Evolutionary conservation across 768 basidiomycete species (phyloP), one percentile per base, ranked within the genome.

Genomic region (Paxillus involutus): DNA sequence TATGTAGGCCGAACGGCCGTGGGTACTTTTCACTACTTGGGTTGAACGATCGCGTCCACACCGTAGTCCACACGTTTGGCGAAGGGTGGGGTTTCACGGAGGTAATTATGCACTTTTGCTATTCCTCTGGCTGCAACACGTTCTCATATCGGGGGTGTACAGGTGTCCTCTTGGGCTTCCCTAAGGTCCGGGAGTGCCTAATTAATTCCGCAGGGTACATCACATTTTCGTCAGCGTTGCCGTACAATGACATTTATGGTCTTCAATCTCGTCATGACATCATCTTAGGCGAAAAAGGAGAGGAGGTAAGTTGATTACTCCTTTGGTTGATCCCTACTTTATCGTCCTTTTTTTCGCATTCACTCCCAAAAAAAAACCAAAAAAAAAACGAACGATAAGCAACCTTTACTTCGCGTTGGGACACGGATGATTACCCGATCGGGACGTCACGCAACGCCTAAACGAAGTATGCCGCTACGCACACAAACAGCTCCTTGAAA

Each of bases 61-160:
- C 80, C 5, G 69, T 75, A 24, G 57, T 84, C 16, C 79, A 81
- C 62, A 82, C 81, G 0, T 82, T 84, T 56, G 77, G 81, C 7
- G 84, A 85, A 57, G 64, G 39, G 2, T 66, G 62, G 62, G 62
- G 64, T 59, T 52, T 24, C 58, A 54, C 6, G 59, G 64, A 37
- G 64, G 64, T 56, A 55, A n/a, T n/a, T n/a, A n/a, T n/a, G n/a
- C n/a, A 33, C 32, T 33, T 5, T 33, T 2, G 6, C 3, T 33
- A 10, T 7, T 33, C 6, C 32, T 11, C 7, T 29, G 29, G 10
- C 32, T 33, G 32, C 9, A 33, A 33, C 30, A 12, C 29, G 12
- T 32, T 48, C 19, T 21, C 11, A n/a, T 33, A 6, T n/a, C 47
- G 9, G 9, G 26, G 9, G 26, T 24, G 32, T 12, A 16, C 21